Evolutionary conservation across 805 yeast genomes (phyloP), one percentile per base, ranked within the genome.

Genomic region (Starmera dryadoides): DNA sequence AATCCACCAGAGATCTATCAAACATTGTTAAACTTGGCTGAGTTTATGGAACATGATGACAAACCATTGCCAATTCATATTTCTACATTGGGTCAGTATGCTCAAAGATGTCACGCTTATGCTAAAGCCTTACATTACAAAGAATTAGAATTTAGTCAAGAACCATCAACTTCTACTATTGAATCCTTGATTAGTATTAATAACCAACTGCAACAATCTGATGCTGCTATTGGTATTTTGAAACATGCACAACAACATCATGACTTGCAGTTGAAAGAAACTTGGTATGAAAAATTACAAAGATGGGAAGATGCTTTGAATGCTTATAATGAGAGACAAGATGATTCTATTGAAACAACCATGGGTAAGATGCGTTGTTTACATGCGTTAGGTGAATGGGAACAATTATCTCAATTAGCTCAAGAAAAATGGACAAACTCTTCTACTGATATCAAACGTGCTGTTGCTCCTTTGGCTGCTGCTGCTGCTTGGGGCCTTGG

Each of bases 361-460:
- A 81, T 91, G 89, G 99, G 99, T 65, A 89, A 91, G 55, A 87
- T 93, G 97, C 75, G 98, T 61, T 89, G 98, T 61, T 67, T 91
- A 45, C 97, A 93, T 63, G 99, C 99, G 0, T 67, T 93, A n/a
- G 98, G 98, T 36, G 97, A 93, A 61, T 94, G 98, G 98, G 98
- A 91, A 45, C 84, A 82, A 49, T 67, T 94, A 19, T 81, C 94
- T 10, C 84, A 82, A 43, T 64, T 93, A 40, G 96, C 97, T 0
- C 81, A 79, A 49, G 81, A 79, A 33, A 87, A 86, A 55, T 93
- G 99, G 99, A 68, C 65, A 16, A 66, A 70, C 23, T 75, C 95
- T 0, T 69, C 86, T 2, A 70, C 79, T 22, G 95, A 87, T 15
- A 77, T 79, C 30, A 75, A 81, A 49, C 69, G 96, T 40, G 77